These are phyloP conservation scores for Ceratocystis colombiana DNA, from an alignment of 2,329 filamentous ascomycete species.

Conservation along the genomic window DNA sequence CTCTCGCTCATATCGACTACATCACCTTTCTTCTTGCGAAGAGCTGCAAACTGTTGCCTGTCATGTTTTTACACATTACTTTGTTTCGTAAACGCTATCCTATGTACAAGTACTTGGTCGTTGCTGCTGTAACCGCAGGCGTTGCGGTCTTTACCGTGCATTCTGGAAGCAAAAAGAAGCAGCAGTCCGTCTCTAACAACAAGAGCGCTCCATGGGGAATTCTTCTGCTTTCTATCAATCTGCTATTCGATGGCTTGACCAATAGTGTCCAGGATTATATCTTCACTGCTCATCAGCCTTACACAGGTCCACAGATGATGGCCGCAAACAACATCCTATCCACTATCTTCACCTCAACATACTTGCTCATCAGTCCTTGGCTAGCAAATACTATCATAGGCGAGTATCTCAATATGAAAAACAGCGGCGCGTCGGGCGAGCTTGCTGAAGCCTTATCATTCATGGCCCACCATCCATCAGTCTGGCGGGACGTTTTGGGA, in stretches of 20 bases:
- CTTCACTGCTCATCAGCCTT: constrained; percentile 67
- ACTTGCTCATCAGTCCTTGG: constrained; percentile 69
- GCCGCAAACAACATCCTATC: constrained; percentile 88
- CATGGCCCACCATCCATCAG: constrained; percentile 65
- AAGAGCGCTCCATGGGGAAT: constrained; percentile 64
- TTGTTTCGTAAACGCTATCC: constrained; percentile 84
- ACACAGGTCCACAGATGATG: constrained; percentile 97
- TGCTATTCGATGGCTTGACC: constrained; percentile 90
- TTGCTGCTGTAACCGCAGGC: constrained; percentile 78
- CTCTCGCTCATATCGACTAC: constrained; percentile 89
- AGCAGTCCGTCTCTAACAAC: constrained; percentile 34
- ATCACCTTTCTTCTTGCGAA: constrained; percentile 96
- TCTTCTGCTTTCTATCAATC: constrained; percentile 72
- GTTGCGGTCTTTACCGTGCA: constrained; percentile 94
- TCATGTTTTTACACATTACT: constrained; percentile 93
- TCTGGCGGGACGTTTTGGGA: constrained; percentile 77
- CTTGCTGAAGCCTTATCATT: constrained; percentile 70
- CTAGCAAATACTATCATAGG: constrained; percentile 58
- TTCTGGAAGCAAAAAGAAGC: constrained; percentile 48
- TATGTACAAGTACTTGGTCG: constrained; percentile 91
- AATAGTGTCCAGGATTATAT: constrained; percentile 96
- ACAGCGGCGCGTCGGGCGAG: constrained; percentile 60
- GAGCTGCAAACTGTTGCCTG: constrained; percentile 95
- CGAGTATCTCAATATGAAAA: constrained; percentile 56
- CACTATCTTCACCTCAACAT: constrained; percentile 63